Percentiles rank a stretch among this genome's conserved stretches.
phyloP scores from a whole-genome alignment of 2,329 filamentous ascomycete genomes.

The Coniochaeta sp. region DNA sequence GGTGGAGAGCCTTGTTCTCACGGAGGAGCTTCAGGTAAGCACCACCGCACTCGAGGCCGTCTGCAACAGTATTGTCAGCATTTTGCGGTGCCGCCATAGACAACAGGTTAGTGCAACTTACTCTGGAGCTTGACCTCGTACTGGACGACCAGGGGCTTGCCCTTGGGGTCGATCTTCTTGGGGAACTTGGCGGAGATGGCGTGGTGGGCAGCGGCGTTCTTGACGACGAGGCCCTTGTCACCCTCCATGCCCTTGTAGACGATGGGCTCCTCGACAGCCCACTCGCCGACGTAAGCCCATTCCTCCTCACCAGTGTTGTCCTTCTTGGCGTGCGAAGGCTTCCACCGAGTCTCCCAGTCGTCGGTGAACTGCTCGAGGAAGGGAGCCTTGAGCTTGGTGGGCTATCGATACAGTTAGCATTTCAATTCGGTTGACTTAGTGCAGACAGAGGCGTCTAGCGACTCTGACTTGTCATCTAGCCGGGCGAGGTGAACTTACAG shows the following conservation, averaged over 20 bases:
- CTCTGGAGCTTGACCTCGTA: constrained; percentile 99
- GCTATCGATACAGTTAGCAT: constrained; percentile 43
- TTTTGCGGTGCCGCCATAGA: not conserved
- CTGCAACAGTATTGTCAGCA: constrained; percentile 33
- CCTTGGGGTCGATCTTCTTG: constrained; percentile 95
- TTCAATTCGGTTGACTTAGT: too few species aligned
- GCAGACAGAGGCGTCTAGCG: too few species aligned
- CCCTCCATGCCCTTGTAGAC: constrained; percentile 88
- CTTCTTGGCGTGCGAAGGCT: constrained; percentile 95
- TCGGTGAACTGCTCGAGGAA: constrained; percentile 99
- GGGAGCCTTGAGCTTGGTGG: constrained; percentile 78
- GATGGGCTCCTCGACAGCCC: constrained; percentile 89
- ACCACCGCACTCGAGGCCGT: constrained; percentile 94
- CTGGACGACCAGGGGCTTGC: constrained; percentile 92
- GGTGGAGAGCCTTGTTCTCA: constrained; percentile 93
- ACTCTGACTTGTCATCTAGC: too few species aligned
- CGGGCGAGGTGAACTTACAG: constrained; percentile 55
- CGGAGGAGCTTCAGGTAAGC: constrained; percentile 98
- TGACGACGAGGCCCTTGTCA: constrained; percentile 95
- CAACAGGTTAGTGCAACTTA: constrained; percentile 38
- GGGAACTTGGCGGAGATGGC: constrained; percentile 99
- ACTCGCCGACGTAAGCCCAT: constrained; percentile 96
- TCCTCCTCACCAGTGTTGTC: constrained; percentile 78
- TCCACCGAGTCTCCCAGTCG: constrained; percentile 91
- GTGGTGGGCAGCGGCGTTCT: constrained; percentile 96